Percentiles rank a stretch among this genome's conserved stretches.
Conservation (phyloP, 1,284 basidiomycete species). For the Rhizoctonia solani region DNA sequence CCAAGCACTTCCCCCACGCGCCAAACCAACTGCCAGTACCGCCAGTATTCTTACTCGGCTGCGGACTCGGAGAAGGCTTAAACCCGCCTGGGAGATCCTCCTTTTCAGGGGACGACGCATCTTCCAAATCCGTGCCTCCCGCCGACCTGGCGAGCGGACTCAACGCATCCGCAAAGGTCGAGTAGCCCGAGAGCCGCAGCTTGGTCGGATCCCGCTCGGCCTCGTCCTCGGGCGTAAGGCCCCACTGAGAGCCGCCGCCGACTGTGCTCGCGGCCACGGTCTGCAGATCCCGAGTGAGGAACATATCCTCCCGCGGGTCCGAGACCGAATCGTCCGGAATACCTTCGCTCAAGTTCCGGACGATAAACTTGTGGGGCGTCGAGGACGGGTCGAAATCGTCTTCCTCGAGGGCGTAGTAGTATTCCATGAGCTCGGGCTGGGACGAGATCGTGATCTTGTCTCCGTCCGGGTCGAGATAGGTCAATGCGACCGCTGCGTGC, state of each 20-base stretch:
- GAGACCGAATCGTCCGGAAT: constrained; percentile 3
- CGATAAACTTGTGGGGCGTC: constrained; percentile 27
- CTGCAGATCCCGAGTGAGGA: constrained; percentile 12
- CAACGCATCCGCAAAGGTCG: constrained; percentile 31
- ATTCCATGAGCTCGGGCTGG: constrained; percentile 36
- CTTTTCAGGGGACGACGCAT: not conserved
- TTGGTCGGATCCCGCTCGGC: constrained; percentile 31
- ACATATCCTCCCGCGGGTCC: constrained; percentile 22
- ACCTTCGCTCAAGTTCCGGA: constrained; percentile 19
- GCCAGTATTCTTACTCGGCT: not conserved
- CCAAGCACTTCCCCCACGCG: constrained; percentile 12
- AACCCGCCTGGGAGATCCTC: constrained; percentile 22
- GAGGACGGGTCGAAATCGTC: constrained; percentile 15
- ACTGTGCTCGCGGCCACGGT: constrained; percentile 29
- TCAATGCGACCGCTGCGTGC: constrained; percentile 18
- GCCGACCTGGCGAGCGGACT: constrained; percentile 22
- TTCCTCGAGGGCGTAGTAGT: constrained; percentile 29
- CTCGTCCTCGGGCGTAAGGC: constrained; percentile 17
- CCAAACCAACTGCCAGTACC: not conserved
- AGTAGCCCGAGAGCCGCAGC: constrained; percentile 26
- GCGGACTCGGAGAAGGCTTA: not conserved
- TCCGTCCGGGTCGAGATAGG: constrained; percentile 25
- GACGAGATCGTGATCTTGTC: constrained; percentile 37
- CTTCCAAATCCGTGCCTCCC: not conserved
- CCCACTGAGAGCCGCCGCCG: constrained; percentile 29